A percentile compares a stretch with the other conserved stretches of the same genome.
Evolutionary conservation across 139 green algal species (phyloP).

Genomic region (Micromonas commoda): DNA sequence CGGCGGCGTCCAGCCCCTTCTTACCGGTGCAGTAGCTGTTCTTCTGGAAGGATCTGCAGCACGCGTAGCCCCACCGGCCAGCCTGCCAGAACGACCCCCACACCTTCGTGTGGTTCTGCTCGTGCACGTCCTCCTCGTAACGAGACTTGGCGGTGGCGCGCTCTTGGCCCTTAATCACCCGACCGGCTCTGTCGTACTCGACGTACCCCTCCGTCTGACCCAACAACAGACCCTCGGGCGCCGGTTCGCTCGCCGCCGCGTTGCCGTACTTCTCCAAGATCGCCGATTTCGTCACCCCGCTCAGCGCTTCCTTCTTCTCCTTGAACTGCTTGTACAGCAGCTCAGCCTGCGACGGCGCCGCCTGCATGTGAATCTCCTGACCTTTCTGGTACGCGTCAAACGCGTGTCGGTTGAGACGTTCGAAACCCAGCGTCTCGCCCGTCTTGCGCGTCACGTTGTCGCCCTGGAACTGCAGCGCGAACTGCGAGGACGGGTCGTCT

Average conservation of each 20-base stretch:
- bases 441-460: slow-evolving; percentile 87
- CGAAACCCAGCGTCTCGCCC: slow-evolving; percentile 72
- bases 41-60: slow-evolving; percentile 76
- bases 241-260: slow-evolving; percentile 48
- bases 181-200: slow-evolving; percentile 84
- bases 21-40: slow-evolving; percentile 76
- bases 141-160: slow-evolving; percentile 41
- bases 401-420: slow-evolving; percentile 76
- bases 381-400: slow-evolving; percentile 74
- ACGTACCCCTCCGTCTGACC: slow-evolving; percentile 86
- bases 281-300: slow-evolving; percentile 49
- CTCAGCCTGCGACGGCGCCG: slow-evolving; percentile 82
- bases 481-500: slow-evolving; percentile 39
- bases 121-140: slow-evolving; percentile 94
- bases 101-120: slow-evolving; percentile 90
- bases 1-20: slow-evolving; percentile 31
- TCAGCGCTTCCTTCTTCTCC: slow-evolving; percentile 79
- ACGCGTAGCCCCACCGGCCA: slow-evolving; percentile 88
- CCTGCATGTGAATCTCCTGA: slow-evolving; percentile 75
- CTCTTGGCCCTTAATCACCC: slow-evolving; percentile 41
- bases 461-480: slow-evolving; percentile 61
- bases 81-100: slow-evolving; percentile 91
- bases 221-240: slow-evolving; percentile 57
- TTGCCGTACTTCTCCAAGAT: slow-evolving; percentile 84
- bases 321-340: slow-evolving; percentile 81